A percentile compares a stretch with the other conserved stretches of the same genome.
Evolutionary conservation across 495 filamentous ascomycete genomes (phyloP).

Genomic region (Lichenothelia convexa): DNA sequence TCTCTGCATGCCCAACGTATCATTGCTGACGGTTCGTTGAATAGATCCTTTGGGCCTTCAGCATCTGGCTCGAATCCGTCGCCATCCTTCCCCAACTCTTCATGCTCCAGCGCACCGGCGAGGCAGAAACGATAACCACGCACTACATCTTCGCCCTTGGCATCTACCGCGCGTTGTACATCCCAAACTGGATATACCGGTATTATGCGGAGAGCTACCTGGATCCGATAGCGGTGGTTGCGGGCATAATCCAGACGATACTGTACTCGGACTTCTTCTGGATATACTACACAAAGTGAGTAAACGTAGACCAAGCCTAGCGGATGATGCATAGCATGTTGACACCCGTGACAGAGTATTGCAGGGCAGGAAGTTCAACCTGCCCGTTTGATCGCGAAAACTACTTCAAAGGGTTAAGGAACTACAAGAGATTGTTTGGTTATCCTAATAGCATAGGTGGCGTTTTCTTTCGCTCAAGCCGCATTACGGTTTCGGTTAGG

Average conservation of each 20-base stretch:
- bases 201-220: constrained; percentile 59
- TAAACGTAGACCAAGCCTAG: background rate
- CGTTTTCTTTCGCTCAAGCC: no score
- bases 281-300: constrained; percentile 92
- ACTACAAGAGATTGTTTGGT: no score
- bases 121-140: constrained; percentile 94
- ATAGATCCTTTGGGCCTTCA: constrained; percentile 89
- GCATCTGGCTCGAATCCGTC: constrained; percentile 91
- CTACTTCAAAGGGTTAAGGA: no score
- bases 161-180: constrained; percentile 79
- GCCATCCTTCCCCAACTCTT: constrained; percentile 95
- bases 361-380: constrained; percentile 17
- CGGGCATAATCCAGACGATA: constrained; percentile 80
- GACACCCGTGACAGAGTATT: constrained; percentile 7
- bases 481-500: no score
- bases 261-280: constrained; percentile 99
- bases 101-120: constrained; percentile 91
- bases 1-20: no score
- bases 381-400: constrained; percentile 15
- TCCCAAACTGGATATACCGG: constrained; percentile 93
- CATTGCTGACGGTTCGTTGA: background rate
- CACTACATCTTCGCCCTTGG: constrained; percentile 97
- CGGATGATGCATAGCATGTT: background rate
- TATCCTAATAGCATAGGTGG: no score
- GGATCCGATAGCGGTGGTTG: constrained; percentile 67